Evolutionary conservation across 495 filamentous ascomycete species (phyloP).

Genomic region (Hypoxylon rickii): DNA sequence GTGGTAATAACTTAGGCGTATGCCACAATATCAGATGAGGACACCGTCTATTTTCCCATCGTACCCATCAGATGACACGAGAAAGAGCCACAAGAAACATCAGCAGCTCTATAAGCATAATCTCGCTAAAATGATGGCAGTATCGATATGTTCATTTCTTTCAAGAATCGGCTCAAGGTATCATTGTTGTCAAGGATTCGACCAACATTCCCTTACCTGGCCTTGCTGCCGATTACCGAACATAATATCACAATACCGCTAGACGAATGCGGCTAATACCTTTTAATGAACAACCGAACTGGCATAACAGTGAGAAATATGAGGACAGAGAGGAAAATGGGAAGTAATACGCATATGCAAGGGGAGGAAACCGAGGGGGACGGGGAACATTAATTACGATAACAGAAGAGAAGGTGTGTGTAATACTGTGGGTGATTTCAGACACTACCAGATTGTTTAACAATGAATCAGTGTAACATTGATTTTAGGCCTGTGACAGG

Average conservation of each 20-base stretch:
- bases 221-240: background rate
- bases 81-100: background rate
- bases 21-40: background rate
- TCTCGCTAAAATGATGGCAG: conserved; percentile 24
- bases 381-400: background rate
- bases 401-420: background rate
- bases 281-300: background rate
- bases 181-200: conserved; percentile 3
- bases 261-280: background rate
- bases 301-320: too few species aligned
- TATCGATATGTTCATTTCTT: conserved; percentile 38
- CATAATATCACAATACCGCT: background rate
- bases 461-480: too few species aligned
- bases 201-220: conserved; percentile 2
- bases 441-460: background rate
- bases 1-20: conserved; percentile 17
- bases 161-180: conserved; percentile 28
- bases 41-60: too few species aligned
- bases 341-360: too few species aligned
- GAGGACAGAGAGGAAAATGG: background rate
- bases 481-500: too few species aligned
- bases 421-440: background rate
- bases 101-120: conserved; percentile 16
- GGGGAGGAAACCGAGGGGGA: too few species aligned
- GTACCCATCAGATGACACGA: too few species aligned